A percentile compares a stretch with the other conserved stretches of the same genome.
Evolutionary conservation across 106 monocot species (phyloP).

Genomic region (Vanilla planifolia): DNA sequence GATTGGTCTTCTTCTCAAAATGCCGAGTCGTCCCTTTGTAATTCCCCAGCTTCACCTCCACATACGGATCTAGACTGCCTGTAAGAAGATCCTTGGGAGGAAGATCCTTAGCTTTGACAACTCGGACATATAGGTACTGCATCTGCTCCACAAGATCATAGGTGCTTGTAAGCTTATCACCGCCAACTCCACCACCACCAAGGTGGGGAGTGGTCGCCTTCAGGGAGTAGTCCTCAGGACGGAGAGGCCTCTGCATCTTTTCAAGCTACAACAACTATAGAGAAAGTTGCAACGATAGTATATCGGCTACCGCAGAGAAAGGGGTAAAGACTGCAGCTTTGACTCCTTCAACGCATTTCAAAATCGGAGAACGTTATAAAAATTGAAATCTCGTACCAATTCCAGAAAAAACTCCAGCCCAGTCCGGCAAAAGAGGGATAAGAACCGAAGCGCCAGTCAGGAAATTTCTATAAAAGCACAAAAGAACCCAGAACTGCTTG

Average conservation of each 20-base stretch:
- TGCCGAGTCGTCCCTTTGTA: conserved; percentile 44
- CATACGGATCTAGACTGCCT: conserved; percentile 45
- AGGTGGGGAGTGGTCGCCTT: conserved; percentile 27
- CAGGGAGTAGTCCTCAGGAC: conserved; percentile 15
- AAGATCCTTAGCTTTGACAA: conserved; percentile 66
- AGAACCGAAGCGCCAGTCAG: background rate
- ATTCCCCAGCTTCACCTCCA: conserved; percentile 51
- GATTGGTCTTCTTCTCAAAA: conserved; percentile 39
- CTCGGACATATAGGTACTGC: conserved; percentile 69
- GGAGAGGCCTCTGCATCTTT: conserved; percentile 22
- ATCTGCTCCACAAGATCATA: conserved; percentile 78
- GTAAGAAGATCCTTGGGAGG: conserved; percentile 24
- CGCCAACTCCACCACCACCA: conserved; percentile 18
- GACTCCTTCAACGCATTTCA: background rate
- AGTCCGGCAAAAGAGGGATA: no score
- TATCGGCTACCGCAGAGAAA: no score
- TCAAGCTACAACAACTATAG: background rate
- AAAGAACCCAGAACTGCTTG: background rate
- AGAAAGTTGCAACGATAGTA: no score
- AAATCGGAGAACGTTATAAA: background rate
- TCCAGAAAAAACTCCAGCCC: background rate
- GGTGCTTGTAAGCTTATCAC: conserved; percentile 54
- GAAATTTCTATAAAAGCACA: background rate
- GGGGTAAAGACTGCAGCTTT: background rate
- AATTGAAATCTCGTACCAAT: background rate